Evolutionary conservation across 2,329 filamentous ascomycete species (phyloP).

Genomic region (Grosmannia clavigera): DNA sequence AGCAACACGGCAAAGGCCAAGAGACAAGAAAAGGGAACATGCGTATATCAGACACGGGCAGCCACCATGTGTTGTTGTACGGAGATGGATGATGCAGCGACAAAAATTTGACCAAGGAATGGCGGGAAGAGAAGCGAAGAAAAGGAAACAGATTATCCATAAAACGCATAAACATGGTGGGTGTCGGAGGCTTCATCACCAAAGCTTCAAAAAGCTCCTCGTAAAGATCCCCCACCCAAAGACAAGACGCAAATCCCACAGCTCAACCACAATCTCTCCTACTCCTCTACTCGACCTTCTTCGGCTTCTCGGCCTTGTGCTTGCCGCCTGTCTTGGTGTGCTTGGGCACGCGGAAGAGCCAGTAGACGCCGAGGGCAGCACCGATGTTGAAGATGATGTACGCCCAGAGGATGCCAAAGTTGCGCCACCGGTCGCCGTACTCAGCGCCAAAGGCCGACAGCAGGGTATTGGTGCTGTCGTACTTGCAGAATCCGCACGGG

Average conservation of each 20-base stretch:
- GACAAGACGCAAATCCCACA: no score
- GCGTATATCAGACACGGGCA: not conserved
- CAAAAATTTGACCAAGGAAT: not conserved
- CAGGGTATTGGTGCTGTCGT: conserved; percentile 39
- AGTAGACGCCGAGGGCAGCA: conserved; percentile 26
- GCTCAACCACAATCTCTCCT: not conserved
- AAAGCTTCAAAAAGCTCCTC: not conserved
- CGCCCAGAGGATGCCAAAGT: conserved; percentile 48
- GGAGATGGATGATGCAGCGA: not conserved
- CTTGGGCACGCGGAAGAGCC: conserved; percentile 15
- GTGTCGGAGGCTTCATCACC: no score
- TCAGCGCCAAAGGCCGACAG: conserved; percentile 33
- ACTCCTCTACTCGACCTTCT: not conserved
- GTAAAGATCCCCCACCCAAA: not conserved
- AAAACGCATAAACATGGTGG: not conserved
- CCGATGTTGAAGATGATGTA: conserved; percentile 40
- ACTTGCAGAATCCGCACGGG: conserved; percentile 43
- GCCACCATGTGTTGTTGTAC: not conserved
- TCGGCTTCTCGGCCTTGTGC: conserved; percentile 8
- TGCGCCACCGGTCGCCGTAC: conserved; percentile 53
- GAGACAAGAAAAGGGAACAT: not conserved
- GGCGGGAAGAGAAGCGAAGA: not conserved
- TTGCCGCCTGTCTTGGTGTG: conserved; percentile 9
- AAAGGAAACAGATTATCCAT: conserved; percentile 8
- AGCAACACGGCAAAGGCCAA: conserved; percentile 2